Percentiles rank a stretch among this genome's conserved stretches.
These are phyloP conservation scores for Arthrobotrys musiformis DNA, from an alignment of 2,329 filamentous ascomycete species.

Conservation along the genomic window DNA sequence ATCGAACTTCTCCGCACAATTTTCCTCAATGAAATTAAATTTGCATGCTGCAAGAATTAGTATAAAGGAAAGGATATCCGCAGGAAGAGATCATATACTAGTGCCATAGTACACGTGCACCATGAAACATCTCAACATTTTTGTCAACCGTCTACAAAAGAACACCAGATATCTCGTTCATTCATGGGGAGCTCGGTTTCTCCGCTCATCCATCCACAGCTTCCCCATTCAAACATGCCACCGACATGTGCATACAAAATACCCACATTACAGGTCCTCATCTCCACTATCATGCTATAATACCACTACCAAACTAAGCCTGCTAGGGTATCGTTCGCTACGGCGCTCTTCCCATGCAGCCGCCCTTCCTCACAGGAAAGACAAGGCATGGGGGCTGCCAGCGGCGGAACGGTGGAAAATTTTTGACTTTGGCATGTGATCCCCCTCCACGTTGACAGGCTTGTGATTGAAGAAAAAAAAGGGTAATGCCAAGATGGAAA, in stretches of 20 bases:
- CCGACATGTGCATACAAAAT: conserved; percentile 46
- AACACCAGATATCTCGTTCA: background rate
- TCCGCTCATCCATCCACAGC: conserved; percentile 31
- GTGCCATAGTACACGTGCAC: background rate
- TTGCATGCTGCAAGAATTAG: background rate
- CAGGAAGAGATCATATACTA: too few species aligned
- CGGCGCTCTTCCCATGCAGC: conserved; percentile 24
- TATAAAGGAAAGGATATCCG: background rate
- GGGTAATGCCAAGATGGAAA: conserved; percentile 14
- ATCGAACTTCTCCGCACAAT: conserved; percentile 6
- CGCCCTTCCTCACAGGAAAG: conserved; percentile 25
- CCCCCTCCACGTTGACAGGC: conserved; percentile 35
- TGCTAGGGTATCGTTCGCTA: conserved; percentile 24
- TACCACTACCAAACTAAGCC: conserved; percentile 16
- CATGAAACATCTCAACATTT: background rate
- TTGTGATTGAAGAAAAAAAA: conserved; percentile 33
- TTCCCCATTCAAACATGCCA: conserved; percentile 33
- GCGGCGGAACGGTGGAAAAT: conserved; percentile 2
- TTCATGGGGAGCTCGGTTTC: conserved; percentile 39
- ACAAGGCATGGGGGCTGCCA: conserved; percentile 19
- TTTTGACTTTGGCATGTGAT: conserved; percentile 38
- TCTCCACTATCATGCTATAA: conserved; percentile 18
- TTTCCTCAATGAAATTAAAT: background rate
- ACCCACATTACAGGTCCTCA: background rate
- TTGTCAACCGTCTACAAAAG: conserved; percentile 10